Base-by-base conservation (phyloP, 1,139 yeast species). In the Fermentozyma sake region DNA sequence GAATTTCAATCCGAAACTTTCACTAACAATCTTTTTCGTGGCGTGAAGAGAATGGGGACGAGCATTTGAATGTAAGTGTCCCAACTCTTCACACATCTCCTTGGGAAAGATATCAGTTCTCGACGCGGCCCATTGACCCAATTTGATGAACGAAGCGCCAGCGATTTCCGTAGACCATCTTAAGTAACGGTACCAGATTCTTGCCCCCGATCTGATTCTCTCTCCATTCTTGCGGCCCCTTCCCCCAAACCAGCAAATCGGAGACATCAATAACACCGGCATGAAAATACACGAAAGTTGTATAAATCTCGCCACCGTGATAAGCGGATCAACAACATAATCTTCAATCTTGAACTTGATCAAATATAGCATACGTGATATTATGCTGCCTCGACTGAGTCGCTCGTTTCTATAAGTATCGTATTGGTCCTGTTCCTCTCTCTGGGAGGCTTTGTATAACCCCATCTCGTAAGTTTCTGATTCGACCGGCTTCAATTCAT, bases 51-150 rank as follows among this genome's bases (percentile, higher is more conserved):
- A 61, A 57, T 91, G 99, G 4, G 84, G 71, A 33, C 72, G 75
- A 9, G 91, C 89, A 49, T 85, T 77, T 9, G 96, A 84, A 52
- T 91, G 98, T 31, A 91, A 61, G 19, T 73, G 61, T 3, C 86
- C 75, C 45, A 91, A 59, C 47, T 84, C 91, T 14, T 73, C 73
- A 53, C 98, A 91, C 55, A 91, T 58, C 26, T 73, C 85, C 29
- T 62, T 64, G 3, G 96, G 82, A 56, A 91, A 89, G 22, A 91
- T 83, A 55, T 91, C 99, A 0, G 95, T 84, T 57, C 99, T 72
- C n/a, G 96, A 83, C 3, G 97, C 97, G 0, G 98, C 98, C 99
- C 99, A 91, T 62, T 93, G 98, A 4, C 97, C 98, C 38, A 91
- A 68, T 55, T 91, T 91, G 37, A 91, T 85, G 54, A 91, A 91